Conservation (phyloP, 768 basidiomycete genomes). For the Naganishia onofrii region DNA sequence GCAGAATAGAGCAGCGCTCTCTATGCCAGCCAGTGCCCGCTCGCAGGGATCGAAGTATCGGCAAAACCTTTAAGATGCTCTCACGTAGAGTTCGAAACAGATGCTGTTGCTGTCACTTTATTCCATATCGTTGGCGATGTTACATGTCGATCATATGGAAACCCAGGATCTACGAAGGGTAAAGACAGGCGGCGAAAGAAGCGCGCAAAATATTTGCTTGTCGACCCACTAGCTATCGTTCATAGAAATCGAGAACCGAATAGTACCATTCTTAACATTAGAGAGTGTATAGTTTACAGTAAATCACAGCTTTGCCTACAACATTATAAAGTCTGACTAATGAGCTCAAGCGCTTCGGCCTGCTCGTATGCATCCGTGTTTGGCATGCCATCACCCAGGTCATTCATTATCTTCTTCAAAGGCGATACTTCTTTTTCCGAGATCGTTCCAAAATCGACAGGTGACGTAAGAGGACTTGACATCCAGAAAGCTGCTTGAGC, state of each 20-base stretch:
- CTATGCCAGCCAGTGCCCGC: too few relatives aligned
- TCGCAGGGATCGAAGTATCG: too few relatives aligned
- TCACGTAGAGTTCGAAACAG: too few relatives aligned
- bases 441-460: constrained; percentile 26
- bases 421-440: constrained; percentile 17
- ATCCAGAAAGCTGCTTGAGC: constrained; percentile 39
- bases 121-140: too few relatives aligned
- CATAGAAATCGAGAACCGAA: too few relatives aligned
- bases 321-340: constrained; percentile 3
- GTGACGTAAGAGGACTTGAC: constrained; percentile 36
- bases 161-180: too few relatives aligned
- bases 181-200: too few relatives aligned
- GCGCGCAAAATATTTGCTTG: too few relatives aligned
- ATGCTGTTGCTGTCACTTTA: background rate
- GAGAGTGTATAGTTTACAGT: background rate
- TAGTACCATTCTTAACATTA: background rate
- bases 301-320: background rate
- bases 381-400: background rate
- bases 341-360: constrained; percentile 15
- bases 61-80: too few relatives aligned
- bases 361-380: background rate
- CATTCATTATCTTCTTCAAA: background rate
- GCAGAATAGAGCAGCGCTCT: too few relatives aligned
- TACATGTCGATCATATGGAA: too few relatives aligned
- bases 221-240: too few relatives aligned